phyloP scores from a whole-genome alignment of 495 filamentous ascomycete genomes.

The Elaphomyces granulatus region DNA sequence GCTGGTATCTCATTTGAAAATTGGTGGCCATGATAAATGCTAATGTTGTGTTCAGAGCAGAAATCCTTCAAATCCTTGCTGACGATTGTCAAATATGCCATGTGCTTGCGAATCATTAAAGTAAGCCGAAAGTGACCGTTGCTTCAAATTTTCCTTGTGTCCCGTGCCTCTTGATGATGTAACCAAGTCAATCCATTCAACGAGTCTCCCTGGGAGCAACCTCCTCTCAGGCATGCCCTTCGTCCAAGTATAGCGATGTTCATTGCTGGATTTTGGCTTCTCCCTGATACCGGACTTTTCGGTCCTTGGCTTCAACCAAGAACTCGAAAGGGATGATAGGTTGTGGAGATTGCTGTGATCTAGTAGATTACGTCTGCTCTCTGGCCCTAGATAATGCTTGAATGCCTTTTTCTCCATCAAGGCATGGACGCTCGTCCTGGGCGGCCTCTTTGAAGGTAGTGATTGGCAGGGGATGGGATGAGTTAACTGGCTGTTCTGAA shows the following conservation, averaged over 20 bases:
- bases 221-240: slow-evolving; percentile 24
- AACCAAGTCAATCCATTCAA: slow-evolving; percentile 99
- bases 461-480: slow-evolving; percentile 43
- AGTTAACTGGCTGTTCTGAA: slow-evolving; percentile 40
- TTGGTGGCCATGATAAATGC: no score
- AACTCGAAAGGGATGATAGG: slow-evolving; percentile 48
- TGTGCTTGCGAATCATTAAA: no score
- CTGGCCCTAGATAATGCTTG: slow-evolving; percentile 21
- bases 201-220: slow-evolving; percentile 58
- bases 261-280: slow-evolving; percentile 6
- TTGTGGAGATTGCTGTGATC: slow-evolving; percentile 92
- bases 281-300: slow-evolving; percentile 52
- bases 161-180: slow-evolving; percentile 55
- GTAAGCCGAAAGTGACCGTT: no score
- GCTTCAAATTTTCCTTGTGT: neutral
- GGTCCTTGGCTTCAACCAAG: slow-evolving; percentile 8
- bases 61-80: no score
- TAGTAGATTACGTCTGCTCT: slow-evolving; percentile 26
- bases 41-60: no score
- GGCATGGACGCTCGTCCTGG: slow-evolving; percentile 41
- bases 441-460: slow-evolving; percentile 23
- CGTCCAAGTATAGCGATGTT: neutral
- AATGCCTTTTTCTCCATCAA: slow-evolving; percentile 20
- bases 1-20: no score
- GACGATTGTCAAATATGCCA: no score